Evolutionary conservation across 2,329 filamentous ascomycete genomes (phyloP).

Genomic region (Pseudogymnoascus sp.): DNA sequence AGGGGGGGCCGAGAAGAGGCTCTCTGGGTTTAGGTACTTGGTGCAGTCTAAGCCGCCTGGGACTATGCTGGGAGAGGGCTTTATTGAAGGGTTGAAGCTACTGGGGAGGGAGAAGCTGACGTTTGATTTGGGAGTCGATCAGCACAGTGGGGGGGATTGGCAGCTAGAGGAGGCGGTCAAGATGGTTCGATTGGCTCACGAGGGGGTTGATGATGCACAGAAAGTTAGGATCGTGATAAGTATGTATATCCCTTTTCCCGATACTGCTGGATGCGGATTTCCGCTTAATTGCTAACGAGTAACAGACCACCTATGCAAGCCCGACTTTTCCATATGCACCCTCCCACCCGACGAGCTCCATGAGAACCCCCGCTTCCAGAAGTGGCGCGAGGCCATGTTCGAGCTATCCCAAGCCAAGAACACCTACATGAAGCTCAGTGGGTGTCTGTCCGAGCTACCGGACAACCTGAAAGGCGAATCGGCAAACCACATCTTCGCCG

Average conservation of each 20-base stretch:
- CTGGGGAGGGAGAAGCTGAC: conserved; percentile 54
- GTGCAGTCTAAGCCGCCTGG: conserved; percentile 67
- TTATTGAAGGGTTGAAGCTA: conserved; percentile 58
- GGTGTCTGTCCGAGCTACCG: conserved; percentile 71
- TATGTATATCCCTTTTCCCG: conserved; percentile 15
- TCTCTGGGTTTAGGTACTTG: conserved; percentile 76
- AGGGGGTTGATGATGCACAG: conserved; percentile 48
- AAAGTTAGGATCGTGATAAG: conserved; percentile 35
- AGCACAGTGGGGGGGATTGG: conserved; percentile 63
- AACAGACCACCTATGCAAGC: conserved; percentile 83
- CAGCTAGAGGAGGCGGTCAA: conserved; percentile 64
- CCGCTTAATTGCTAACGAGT: conserved; percentile 13
- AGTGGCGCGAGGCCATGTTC: conserved; percentile 62
- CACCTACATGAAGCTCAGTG: conserved; percentile 89
- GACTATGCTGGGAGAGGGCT: conserved; percentile 52
- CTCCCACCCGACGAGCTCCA: conserved; percentile 33
- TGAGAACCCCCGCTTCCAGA: conserved; percentile 39
- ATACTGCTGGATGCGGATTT: background rate
- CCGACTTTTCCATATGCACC: conserved; percentile 60
- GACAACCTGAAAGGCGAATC: conserved; percentile 40
- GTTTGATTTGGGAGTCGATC: conserved; percentile 82
- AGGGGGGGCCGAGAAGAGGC: conserved; percentile 45
- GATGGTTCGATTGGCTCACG: conserved; percentile 60
- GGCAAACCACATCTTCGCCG: conserved; percentile 50
- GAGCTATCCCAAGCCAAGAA: conserved; percentile 54